A percentile compares a stretch with the other conserved stretches of the same genome.
Conservation (phyloP, 371 early-diverging fungal species). For the Mortierella sp. region DNA sequence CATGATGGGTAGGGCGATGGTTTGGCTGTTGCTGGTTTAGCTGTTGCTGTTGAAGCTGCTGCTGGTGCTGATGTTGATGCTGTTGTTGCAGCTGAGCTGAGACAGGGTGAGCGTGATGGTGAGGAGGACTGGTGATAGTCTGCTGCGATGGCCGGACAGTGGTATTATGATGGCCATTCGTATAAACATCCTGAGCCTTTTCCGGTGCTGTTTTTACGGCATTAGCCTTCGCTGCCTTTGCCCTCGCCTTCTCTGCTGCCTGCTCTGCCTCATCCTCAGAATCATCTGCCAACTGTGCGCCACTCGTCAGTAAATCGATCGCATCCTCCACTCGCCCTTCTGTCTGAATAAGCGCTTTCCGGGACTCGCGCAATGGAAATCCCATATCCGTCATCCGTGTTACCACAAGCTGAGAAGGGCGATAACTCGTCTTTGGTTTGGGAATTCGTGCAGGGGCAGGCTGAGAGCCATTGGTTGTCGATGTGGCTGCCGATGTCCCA, state of each 20-base stretch:
- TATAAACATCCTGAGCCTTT: slow-evolving; percentile 13
- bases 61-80: slow-evolving; percentile 2
- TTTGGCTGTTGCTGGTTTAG: slow-evolving; percentile 11
- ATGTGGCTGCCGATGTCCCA: not conserved
- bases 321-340: slow-evolving; percentile 55
- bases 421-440: slow-evolving; percentile 51
- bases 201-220: slow-evolving; percentile 1
- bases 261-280: slow-evolving; percentile 49
- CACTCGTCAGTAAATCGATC: slow-evolving; percentile 50
- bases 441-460: slow-evolving; percentile 22
- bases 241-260: slow-evolving; percentile 38
- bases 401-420: slow-evolving; percentile 50
- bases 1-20: slow-evolving; percentile 7
- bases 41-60: slow-evolving; percentile 12
- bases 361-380: slow-evolving; percentile 41
- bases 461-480: slow-evolving; percentile 3
- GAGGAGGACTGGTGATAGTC: slow-evolving; percentile 1
- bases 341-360: slow-evolving; percentile 48
- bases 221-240: slow-evolving; percentile 14
- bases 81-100: slow-evolving; percentile 12
- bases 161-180: slow-evolving; percentile 16
- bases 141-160: slow-evolving; percentile 20
- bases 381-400: slow-evolving; percentile 52
- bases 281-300: slow-evolving; percentile 46
- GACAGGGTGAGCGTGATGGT: slow-evolving; percentile 3